Evolutionary conservation across 345 rosid species (phyloP).

Genomic region (Linum trigynum): DNA sequence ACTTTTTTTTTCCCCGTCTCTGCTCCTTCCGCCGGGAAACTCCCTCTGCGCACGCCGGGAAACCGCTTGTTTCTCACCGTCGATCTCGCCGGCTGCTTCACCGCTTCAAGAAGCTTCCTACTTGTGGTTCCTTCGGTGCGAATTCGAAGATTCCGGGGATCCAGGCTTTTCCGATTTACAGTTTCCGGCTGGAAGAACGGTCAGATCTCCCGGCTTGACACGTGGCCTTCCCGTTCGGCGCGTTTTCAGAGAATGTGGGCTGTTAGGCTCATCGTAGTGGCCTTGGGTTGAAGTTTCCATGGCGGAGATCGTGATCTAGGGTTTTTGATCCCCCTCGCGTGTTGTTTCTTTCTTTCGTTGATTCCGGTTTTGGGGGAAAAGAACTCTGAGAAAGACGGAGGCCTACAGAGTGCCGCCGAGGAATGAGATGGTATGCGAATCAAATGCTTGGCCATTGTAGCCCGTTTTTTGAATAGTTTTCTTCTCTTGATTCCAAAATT

Average conservation of each 20-base stretch:
- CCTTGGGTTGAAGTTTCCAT: slow-evolving; percentile 21
- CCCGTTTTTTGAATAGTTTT: not conserved
- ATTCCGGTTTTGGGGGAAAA: slow-evolving; percentile 13
- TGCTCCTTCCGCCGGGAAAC: slow-evolving; percentile 25
- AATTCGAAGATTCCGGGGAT: not conserved
- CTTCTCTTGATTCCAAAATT: not conserved
- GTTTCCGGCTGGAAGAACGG: slow-evolving; percentile 15
- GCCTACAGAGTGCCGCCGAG: slow-evolving; percentile 35
- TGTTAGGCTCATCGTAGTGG: slow-evolving; percentile 23
- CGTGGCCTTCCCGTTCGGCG: slow-evolving; percentile 26
- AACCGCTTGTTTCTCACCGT: slow-evolving; percentile 24
- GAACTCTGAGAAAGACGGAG: slow-evolving; percentile 47
- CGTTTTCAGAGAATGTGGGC: slow-evolving; percentile 67
- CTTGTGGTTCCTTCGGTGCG: not conserved
- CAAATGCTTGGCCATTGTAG: slow-evolving; percentile 9
- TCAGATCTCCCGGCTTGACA: slow-evolving; percentile 59
- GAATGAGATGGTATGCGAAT: slow-evolving; percentile 77
- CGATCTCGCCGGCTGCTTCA: not conserved
- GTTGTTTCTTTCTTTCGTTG: slow-evolving; percentile 16
- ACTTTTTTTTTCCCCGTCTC: slow-evolving; percentile 24
- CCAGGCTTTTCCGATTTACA: not conserved
- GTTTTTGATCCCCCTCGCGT: slow-evolving; percentile 29
- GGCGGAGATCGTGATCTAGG: slow-evolving; percentile 63
- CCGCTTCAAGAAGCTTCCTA: not conserved
- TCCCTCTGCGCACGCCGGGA: slow-evolving; percentile 29